These are phyloP conservation scores for Penicillium capsulatum DNA, from an alignment of 2,329 filamentous ascomycete genomes.

Conservation along the genomic window DNA sequence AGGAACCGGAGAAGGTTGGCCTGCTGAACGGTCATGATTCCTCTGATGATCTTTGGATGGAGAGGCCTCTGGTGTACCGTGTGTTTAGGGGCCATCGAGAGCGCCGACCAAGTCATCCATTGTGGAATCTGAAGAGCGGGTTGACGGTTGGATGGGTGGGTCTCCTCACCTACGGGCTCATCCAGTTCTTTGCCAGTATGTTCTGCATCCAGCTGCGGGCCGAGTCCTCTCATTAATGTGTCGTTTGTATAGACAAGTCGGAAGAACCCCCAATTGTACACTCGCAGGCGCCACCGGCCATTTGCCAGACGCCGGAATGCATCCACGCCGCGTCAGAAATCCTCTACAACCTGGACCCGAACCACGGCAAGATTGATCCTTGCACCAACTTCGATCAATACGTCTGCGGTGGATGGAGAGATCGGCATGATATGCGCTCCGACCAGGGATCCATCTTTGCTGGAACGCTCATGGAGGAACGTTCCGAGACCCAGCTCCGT, in stretches of 20 bases:
- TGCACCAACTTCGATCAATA: slow-evolving; percentile 66
- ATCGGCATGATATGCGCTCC: slow-evolving; percentile 60
- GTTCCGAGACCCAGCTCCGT: slow-evolving; percentile 55
- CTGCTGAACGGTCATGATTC: slow-evolving; percentile 4
- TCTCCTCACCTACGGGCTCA: slow-evolving; percentile 8
- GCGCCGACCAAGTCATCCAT: slow-evolving; percentile 7
- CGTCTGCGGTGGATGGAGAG: slow-evolving; percentile 64
- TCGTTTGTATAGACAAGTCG: slow-evolving; percentile 6
- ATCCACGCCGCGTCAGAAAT: slow-evolving; percentile 61
- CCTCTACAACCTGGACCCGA: slow-evolving; percentile 58
- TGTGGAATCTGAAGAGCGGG: slow-evolving; percentile 7
- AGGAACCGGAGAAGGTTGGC: slow-evolving; percentile 8
- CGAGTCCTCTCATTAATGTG: not conserved
- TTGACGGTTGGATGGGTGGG: slow-evolving; percentile 8
- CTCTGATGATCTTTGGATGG: not conserved
- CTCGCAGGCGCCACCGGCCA: slow-evolving; percentile 15
- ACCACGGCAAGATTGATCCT: slow-evolving; percentile 61
- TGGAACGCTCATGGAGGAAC: slow-evolving; percentile 58
- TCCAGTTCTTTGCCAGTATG: slow-evolving; percentile 7
- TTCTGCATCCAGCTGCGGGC: not conserved
- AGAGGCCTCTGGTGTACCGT: slow-evolving; percentile 6
- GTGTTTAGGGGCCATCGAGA: not conserved
- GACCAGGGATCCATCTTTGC: slow-evolving; percentile 61
- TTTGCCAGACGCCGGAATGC: slow-evolving; percentile 59
- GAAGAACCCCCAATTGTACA: slow-evolving; percentile 10